A percentile compares a stretch with the other conserved stretches of the same genome.
phyloP scores from a whole-genome alignment of 345 rosid species.

The Durio zibethinus region DNA sequence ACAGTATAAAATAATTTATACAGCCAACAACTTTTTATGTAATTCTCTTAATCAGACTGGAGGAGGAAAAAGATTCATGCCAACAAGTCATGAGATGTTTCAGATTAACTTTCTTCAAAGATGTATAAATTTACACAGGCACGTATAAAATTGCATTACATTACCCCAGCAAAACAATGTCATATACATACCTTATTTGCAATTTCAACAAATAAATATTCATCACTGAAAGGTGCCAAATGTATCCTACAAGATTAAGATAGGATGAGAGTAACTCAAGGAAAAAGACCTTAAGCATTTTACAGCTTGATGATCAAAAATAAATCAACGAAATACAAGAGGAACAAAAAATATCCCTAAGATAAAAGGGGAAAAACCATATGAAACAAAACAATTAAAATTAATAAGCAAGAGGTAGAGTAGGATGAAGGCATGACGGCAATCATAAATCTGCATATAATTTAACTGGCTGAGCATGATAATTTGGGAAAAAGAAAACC shows the following conservation, averaged over 20 bases:
- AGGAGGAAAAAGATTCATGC: neutral
- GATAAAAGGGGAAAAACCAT: slow-evolving; percentile 2
- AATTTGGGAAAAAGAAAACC: neutral
- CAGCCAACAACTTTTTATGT: neutral
- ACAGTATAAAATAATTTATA: neutral
- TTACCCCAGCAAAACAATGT: neutral
- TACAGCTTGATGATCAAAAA: slow-evolving; percentile 2
- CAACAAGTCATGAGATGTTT: neutral
- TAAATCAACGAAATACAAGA: neutral
- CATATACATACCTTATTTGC: slow-evolving; percentile 81
- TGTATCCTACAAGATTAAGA: slow-evolving; percentile 70
- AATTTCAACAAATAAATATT: slow-evolving; percentile 88
- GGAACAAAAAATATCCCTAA: neutral
- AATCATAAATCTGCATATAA: neutral
- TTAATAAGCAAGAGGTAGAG: neutral
- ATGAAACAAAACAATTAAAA: neutral
- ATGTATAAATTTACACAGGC: neutral
- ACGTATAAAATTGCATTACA: neutral
- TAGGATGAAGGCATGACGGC: neutral
- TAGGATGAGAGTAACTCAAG: neutral
- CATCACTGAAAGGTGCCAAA: slow-evolving; percentile 99
- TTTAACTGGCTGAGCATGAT: neutral
- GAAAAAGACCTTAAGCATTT: neutral
- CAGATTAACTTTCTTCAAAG: neutral
- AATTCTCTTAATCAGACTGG: neutral